Percentiles rank a stretch among this genome's conserved stretches.
phyloP scores from a whole-genome alignment of 192 early-diverging fungal genomes.

The Coemansia sp. region DNA sequence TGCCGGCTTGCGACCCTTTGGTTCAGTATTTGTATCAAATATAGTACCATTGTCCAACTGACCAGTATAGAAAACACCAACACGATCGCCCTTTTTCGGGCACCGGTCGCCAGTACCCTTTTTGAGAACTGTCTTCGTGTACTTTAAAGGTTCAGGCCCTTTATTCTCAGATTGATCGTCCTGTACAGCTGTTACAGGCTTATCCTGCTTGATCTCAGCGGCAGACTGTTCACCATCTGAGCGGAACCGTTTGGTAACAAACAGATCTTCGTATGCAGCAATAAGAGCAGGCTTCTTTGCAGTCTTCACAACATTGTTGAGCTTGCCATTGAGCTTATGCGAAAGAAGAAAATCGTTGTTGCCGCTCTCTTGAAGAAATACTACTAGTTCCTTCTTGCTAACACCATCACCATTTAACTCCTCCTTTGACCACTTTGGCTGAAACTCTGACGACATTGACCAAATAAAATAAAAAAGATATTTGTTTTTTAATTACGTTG shows the following conservation, averaged over 20 bases:
- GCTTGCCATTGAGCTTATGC: constrained; percentile 71
- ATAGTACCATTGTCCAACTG: constrained; percentile 66
- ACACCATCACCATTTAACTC: constrained; percentile 64
- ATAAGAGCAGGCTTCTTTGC: constrained; percentile 64
- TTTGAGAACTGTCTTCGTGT: constrained; percentile 62
- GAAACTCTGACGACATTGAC: constrained; percentile 23
- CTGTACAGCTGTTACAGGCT: constrained; percentile 14
- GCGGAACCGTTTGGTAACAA: constrained; percentile 60
- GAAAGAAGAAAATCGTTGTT: constrained; percentile 63
- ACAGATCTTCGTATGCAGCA: constrained; percentile 63
- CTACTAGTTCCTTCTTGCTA: constrained; percentile 70
- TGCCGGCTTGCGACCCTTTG: constrained; percentile 62
- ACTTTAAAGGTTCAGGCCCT: constrained; percentile 56
- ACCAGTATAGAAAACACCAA: constrained; percentile 67
- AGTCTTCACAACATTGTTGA: constrained; percentile 66
- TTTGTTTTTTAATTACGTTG: neutral
- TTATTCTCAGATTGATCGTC: constrained; percentile 13
- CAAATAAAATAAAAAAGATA: neutral
- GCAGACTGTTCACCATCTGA: constrained; percentile 38
- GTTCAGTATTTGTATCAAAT: constrained; percentile 65
- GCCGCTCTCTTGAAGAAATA: constrained; percentile 64
- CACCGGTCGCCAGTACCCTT: constrained; percentile 61
- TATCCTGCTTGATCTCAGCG: constrained; percentile 37
- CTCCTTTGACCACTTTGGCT: constrained; percentile 60
- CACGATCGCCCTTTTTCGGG: constrained; percentile 70